A percentile compares a stretch with the other conserved stretches of the same genome.
These are phyloP conservation scores for Diaporthe helianthi DNA, from an alignment of 2,329 filamentous ascomycete genomes.

Conservation along the genomic window DNA sequence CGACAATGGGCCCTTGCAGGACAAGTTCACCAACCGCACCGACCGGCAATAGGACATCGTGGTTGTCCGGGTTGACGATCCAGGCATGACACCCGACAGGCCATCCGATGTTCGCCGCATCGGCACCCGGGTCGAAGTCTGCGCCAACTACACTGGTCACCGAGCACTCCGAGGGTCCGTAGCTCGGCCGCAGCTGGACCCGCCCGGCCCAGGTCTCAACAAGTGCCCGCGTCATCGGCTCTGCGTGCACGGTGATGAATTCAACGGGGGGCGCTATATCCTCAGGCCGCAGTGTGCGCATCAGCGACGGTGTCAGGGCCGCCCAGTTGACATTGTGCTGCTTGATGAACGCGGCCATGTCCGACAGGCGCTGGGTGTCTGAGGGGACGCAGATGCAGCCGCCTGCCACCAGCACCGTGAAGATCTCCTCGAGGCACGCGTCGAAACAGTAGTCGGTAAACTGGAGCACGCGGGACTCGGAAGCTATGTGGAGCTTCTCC, in stretches of 20 bases:
- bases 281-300: not conserved
- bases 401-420: not conserved
- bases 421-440: not conserved
- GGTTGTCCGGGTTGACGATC: constrained; percentile 57
- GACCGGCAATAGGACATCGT: constrained; percentile 54
- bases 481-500: not conserved
- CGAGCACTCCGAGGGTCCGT: not conserved
- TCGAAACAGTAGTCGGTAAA: not conserved
- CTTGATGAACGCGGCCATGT: not conserved
- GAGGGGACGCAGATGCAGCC: constrained; percentile 2
- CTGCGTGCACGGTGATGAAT: not conserved
- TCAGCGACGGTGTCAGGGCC: not conserved
- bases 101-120: not conserved
- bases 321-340: not conserved
- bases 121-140: not conserved
- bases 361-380: not conserved
- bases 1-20: constrained; percentile 66
- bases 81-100: constrained; percentile 41
- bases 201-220: not conserved
- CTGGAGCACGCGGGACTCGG: not conserved
- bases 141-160: not conserved
- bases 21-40: constrained; percentile 60
- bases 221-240: not conserved
- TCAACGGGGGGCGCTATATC: not conserved
- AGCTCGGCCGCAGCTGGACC: not conserved